Percentiles rank a stretch among this genome's conserved stretches.
Conservation (phyloP, 352 stramenopile genomes). For the Phytophthora pini region DNA sequence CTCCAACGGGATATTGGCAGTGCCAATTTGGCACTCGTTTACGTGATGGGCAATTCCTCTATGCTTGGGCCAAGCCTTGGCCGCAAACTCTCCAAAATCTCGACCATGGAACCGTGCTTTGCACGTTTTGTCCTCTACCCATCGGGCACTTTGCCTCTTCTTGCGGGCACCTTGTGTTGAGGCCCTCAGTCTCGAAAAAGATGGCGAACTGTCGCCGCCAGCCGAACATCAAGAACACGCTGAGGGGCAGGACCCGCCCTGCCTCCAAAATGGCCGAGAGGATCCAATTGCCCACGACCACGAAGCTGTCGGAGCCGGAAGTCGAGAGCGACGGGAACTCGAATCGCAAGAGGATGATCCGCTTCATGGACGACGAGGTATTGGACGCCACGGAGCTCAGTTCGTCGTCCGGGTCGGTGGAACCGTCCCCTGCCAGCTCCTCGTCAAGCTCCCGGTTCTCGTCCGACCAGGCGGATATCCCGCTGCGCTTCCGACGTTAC, state of each 20-base stretch:
- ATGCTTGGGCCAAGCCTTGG: not conserved
- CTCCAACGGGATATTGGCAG: constrained; percentile 8
- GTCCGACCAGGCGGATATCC: constrained; percentile 15
- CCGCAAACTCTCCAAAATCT: not conserved
- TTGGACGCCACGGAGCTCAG: constrained; percentile 21
- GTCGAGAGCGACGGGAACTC: constrained; percentile 1
- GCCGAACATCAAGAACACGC: constrained; percentile 20
- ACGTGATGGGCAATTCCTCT: not conserved
- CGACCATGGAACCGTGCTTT: not conserved
- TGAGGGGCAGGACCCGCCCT: constrained; percentile 11
- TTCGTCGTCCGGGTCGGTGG: constrained; percentile 6
- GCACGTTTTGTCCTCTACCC: constrained; percentile 8
- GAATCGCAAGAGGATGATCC: constrained; percentile 25
- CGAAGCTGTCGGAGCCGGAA: constrained; percentile 1
- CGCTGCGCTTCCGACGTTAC: constrained; percentile 35
- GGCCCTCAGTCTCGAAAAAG: constrained; percentile 25
- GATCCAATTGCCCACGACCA: constrained; percentile 16
- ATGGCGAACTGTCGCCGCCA: constrained; percentile 33
- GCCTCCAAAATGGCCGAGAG: constrained; percentile 14
- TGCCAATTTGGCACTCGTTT: constrained; percentile 3
- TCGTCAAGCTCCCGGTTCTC: constrained; percentile 10
- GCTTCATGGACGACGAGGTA: constrained; percentile 27
- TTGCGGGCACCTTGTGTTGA: not conserved
- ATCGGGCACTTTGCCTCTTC: constrained; percentile 6
- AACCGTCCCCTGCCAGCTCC: constrained; percentile 12